A percentile compares a stretch with the other conserved stretches of the same genome.
Conservation (phyloP, 129 eudicot genomes). For the Helianthus annuus region HanXRQr2.0-SUNRISE NC_035438.2:11828453-11828952, state of each 20-base stretch:
- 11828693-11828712: slow-evolving; percentile 94
- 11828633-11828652: neutral
- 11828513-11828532: slow-evolving; percentile 86
- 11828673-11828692: slow-evolving; percentile 93
- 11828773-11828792: slow-evolving; percentile 1
- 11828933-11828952: slow-evolving; percentile 68
- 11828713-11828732: slow-evolving; percentile 61
- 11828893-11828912: slow-evolving; percentile 34
- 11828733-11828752: slow-evolving; percentile 72
- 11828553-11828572: slow-evolving; percentile 90
- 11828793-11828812: neutral
- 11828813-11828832: slow-evolving; percentile 83
- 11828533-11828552: slow-evolving; percentile 86
- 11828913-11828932: slow-evolving; percentile 30
- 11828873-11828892: slow-evolving; percentile 64
- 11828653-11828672: slow-evolving; percentile 89
- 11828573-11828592: slow-evolving; percentile 36
- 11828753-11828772: slow-evolving; percentile 21
- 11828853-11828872: slow-evolving; percentile 83
- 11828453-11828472: neutral
- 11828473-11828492: slow-evolving; percentile 64
- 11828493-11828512: slow-evolving; percentile 88
- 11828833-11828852: slow-evolving; percentile 60
- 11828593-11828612: slow-evolving; percentile 19
- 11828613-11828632: neutral